Percentiles rank a stretch among this genome's conserved stretches.
Evolutionary conservation across 352 stramenopile species (phyloP).

Genomic region (Thalassiosira mediterranea): DNA sequence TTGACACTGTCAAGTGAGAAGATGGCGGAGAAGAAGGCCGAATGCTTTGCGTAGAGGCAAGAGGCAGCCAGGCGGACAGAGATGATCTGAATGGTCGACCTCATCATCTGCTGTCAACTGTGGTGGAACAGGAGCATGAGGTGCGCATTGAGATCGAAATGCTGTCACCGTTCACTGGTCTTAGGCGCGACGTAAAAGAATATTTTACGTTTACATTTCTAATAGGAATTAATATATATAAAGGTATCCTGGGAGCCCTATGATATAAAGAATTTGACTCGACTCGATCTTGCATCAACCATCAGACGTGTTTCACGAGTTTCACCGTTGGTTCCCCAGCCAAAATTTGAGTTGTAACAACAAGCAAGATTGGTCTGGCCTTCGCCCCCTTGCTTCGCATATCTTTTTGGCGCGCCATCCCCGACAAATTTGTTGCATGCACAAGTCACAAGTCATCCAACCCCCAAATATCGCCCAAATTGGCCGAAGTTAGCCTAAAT

Average conservation of each 20-base stretch:
- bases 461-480: no score
- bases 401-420: no score
- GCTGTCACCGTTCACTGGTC: not conserved
- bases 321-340: no score
- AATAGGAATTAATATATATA: conserved; percentile 1
- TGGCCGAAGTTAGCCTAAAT: no score
- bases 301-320: not conserved
- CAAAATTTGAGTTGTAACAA: not conserved
- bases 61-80: not conserved
- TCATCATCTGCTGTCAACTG: not conserved
- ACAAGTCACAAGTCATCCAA: no score
- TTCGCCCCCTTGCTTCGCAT: no score
- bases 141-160: not conserved
- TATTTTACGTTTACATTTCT: not conserved
- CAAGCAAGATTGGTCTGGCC: not conserved
- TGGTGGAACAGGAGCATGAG: not conserved
- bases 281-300: not conserved
- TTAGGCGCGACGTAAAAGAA: not conserved
- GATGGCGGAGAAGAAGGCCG: not conserved
- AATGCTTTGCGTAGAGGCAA: not conserved
- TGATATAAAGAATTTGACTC: not conserved
- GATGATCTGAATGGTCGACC: not conserved
- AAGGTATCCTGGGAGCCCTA: not conserved
- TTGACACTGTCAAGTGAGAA: no score
- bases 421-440: no score